Base-by-base conservation (phyloP, 352 stramenopile genomes). In the Pythium rhizo-oryzae region DNA sequence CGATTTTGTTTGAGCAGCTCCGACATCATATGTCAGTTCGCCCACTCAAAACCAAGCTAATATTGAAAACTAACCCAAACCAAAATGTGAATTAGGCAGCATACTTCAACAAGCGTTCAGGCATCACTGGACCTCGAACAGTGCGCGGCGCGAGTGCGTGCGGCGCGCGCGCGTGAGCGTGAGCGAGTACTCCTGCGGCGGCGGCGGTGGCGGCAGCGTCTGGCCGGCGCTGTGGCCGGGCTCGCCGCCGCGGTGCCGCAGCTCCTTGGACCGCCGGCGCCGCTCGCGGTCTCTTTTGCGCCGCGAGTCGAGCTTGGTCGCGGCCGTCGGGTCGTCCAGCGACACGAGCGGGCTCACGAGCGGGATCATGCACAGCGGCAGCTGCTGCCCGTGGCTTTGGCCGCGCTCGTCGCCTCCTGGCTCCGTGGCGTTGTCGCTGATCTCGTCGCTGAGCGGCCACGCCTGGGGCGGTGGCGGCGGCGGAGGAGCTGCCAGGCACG, bases 331-430 rank as follows among this genome's bases (percentile, higher is more conserved):
- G 51, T 92, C 72, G 53, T 93, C 85, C 15, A 93, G 76, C 16
- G 78, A 88, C 0, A 76, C 75, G 2, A 93, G 71, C 6, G 80
- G 79, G 59, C 82, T 92, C 59, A 87, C 81, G 71, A 91, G 83
- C 39, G 85, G 85, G 43, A 92, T 84, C 64, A 93, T 69, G 44
- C 81, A 92, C 16, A 91, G 33, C 25, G 83, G 78, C 15, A 90
- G 71, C 51, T 82, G 67, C 28, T 89, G 69, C 8, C 76, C 75
- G 35, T 66, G 39, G 23, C 37, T 43, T 2, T n/a, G n/a, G n/a
- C n/a, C n/a, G n/a, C 28, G 28, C 28, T 41, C 35, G 12, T 41
- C 35, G 35, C 12, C 8, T 15, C 13, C 41, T 19, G 41, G 41
- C 41, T 47, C 33, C 1, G 6, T 54, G 16, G 15, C 44, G 1